A percentile compares a stretch with the other conserved stretches of the same genome.
Evolutionary conservation across 768 basidiomycete genomes (phyloP).

Genomic region (Multifurca ochricompacta): DNA sequence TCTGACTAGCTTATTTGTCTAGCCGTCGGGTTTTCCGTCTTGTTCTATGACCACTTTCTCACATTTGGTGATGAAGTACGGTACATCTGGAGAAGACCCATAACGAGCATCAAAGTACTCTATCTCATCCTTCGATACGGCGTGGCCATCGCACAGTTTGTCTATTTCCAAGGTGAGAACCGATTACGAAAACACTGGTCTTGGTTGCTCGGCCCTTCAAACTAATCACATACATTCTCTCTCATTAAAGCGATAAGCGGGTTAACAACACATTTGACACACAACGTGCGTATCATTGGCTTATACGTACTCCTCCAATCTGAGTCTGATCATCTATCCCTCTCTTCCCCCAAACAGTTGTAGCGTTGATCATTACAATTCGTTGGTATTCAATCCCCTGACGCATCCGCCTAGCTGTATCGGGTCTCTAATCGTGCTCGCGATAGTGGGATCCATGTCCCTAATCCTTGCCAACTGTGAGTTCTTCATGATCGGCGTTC

Average conservation of each 20-base stretch:
- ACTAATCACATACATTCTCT: not conserved
- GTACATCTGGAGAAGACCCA: slow-evolving; percentile 35
- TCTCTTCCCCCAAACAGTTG: no score
- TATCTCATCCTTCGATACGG: slow-evolving; percentile 37
- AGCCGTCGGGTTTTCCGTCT: slow-evolving; percentile 31
- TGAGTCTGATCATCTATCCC: not conserved
- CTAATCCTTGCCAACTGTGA: slow-evolving; percentile 25
- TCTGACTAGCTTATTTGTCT: no score
- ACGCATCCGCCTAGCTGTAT: slow-evolving; percentile 1
- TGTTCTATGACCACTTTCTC: slow-evolving; percentile 38
- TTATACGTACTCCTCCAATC: not conserved
- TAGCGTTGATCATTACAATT: not conserved
- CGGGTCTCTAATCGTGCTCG: slow-evolving; percentile 4
- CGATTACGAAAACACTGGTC: not conserved
- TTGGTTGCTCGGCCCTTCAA: no score
- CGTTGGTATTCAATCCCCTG: not conserved
- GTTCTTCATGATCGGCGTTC: slow-evolving; percentile 21
- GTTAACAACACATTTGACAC: not conserved
- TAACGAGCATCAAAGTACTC: slow-evolving; percentile 31
- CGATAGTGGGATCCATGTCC: slow-evolving; percentile 26
- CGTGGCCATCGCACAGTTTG: slow-evolving; percentile 26
- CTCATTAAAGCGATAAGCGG: slow-evolving; percentile 8
- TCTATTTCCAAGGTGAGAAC: slow-evolving; percentile 26
- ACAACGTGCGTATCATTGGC: not conserved
- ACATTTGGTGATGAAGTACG: slow-evolving; percentile 35